These are phyloP conservation scores for Auricularia auricula-judae DNA, from an alignment of 768 basidiomycete species.

Conservation along the genomic window DNA sequence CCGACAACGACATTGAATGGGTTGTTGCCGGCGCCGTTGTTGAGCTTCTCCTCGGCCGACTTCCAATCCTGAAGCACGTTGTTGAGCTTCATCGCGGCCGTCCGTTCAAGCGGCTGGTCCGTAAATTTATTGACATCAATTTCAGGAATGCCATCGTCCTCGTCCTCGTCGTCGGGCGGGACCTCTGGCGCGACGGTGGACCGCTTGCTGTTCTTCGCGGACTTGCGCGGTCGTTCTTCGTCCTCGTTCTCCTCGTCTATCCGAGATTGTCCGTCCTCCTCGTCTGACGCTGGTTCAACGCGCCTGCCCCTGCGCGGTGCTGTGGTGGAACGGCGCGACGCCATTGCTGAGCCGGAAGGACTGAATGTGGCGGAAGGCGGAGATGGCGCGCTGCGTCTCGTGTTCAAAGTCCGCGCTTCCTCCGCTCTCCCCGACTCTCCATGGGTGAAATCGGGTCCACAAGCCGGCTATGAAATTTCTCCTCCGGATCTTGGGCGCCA, in stretches of 20 bases:
- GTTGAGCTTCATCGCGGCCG: slow-evolving; percentile 39
- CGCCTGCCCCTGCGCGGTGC: background rate
- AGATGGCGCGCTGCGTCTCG: background rate
- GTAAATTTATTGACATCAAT: slow-evolving; percentile 53
- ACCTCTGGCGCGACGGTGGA: background rate
- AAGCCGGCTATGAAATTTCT: no score
- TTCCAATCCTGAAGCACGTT: slow-evolving; percentile 56
- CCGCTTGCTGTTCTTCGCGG: background rate
- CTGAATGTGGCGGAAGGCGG: background rate
- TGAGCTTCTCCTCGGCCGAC: background rate
- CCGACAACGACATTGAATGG: slow-evolving; percentile 2
- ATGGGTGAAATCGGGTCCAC: background rate
- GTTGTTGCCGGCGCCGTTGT: background rate
- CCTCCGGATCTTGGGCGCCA: no score
- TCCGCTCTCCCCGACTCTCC: background rate
- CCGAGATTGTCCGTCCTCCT: background rate
- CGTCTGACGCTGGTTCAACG: background rate
- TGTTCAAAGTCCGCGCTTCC: background rate
- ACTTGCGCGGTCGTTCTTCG: background rate
- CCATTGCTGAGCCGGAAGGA: background rate
- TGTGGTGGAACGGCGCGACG: background rate
- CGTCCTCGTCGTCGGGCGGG: slow-evolving; percentile 17
- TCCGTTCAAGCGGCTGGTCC: slow-evolving; percentile 53
- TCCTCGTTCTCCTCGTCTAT: background rate
- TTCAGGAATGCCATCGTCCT: slow-evolving; percentile 11